Evolutionary conservation across 306 rosid species (phyloP), one percentile per base, ranked within the genome.

Genomic region (Acmispon strigosus): DNA sequence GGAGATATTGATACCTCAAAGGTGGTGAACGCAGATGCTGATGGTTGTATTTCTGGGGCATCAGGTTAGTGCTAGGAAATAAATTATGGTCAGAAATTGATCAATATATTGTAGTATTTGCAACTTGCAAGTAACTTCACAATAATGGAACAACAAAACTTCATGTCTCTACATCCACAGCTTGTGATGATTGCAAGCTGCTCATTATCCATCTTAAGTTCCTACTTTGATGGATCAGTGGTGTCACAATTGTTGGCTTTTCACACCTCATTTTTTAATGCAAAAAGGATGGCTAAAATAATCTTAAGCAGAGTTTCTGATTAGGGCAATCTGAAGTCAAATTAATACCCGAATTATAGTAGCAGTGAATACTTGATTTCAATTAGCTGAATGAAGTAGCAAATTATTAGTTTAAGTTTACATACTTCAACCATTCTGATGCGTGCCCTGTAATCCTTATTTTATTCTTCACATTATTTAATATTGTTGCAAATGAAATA

Each of bases 1-100:
- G 99, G 99, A 47, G 99, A 94, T 78, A 80, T 91, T 62, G 97
- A 94, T 80, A 89, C 89, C 52, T 86, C 99, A 58, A 86, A 83
- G 81, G 96, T 89, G 81, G 97, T 90, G 72, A 94, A 87, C 82
- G 89, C 95, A 12, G 97, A 87, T 54, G 84, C 80, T 36, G 83
- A 89, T 62, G 95, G 91, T 77, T 77, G 79, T 72, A 87, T 94
- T 55, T 34, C 57, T 57, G 99, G 99, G 74, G 95, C 91, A 73
- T 91, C 96, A 58, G 99, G 97, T 91, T 76, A 75, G 81, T 85
- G 77, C 64, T 13, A 12, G 61, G 37, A 65, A 75, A 54, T 60
- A 29, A 67, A 43, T 49, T 17, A 10, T 47, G 42, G 45, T 70
- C 36, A 54, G 27, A 53, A 27, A 12, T 62, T 62, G 59, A 54